Percentiles rank a stretch among this genome's conserved stretches.
Conservation (phyloP, 176 grass and related monocot genomes). For the bread wheat (Triticum aestivum) region IWGSC_CS_RefSeq_v2.1 NC_057803.1:748449634-748450133, state of each 20-base stretch:
- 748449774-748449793: conserved; percentile 75
- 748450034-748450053: neutral
- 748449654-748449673: conserved; percentile 97
- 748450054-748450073: conserved; percentile 53
- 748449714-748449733: conserved; percentile 55
- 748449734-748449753: conserved; percentile 73
- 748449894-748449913: conserved; percentile 91
- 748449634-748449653: conserved; percentile 92
- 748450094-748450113: conserved; percentile 74
- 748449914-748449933: conserved; percentile 97
- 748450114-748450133: conserved; percentile 97
- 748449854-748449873: conserved; percentile 43
- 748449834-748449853: conserved; percentile 79
- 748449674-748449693: conserved; percentile 84
- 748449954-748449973: conserved; percentile 86
- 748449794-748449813: conserved; percentile 70
- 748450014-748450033: neutral
- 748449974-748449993: conserved; percentile 80
- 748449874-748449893: conserved; percentile 73
- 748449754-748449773: conserved; percentile 74
- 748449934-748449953: conserved; percentile 80
- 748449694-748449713: conserved; percentile 76
- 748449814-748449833: conserved; percentile 65
- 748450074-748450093: conserved; percentile 94
- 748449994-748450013: neutral